phyloP scores from a whole-genome alignment of 805 yeast genomes.

The Starmera quercuum region DNA sequence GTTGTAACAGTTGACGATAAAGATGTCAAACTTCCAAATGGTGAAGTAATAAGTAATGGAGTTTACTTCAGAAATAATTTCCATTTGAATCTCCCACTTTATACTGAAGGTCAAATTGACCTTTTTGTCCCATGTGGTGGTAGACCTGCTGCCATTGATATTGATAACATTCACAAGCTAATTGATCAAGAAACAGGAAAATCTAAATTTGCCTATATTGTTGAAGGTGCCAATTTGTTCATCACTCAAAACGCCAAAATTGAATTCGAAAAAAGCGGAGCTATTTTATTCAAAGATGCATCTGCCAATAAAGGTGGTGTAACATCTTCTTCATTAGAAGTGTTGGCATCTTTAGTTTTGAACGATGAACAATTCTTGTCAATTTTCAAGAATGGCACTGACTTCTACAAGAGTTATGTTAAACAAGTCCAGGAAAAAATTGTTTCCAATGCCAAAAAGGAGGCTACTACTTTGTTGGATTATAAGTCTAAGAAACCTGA shows the following conservation, averaged over 20 bases:
- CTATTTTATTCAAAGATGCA: slow-evolving; percentile 87
- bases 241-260: slow-evolving; percentile 92
- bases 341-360: slow-evolving; percentile 86
- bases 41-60: slow-evolving; percentile 71
- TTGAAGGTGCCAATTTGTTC: slow-evolving; percentile 96
- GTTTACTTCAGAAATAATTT: slow-evolving; percentile 83
- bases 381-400: slow-evolving; percentile 66
- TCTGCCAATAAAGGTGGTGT: slow-evolving; percentile 98
- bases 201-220: slow-evolving; percentile 74
- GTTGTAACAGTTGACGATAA: slow-evolving; percentile 79
- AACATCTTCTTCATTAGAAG: slow-evolving; percentile 93
- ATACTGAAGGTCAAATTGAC: slow-evolving; percentile 47
- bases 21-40: slow-evolving; percentile 72
- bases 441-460: slow-evolving; percentile 70
- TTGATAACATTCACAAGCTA: slow-evolving; percentile 66
- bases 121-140: slow-evolving; percentile 98
- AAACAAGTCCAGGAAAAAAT: slow-evolving; percentile 72
- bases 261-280: slow-evolving; percentile 79
- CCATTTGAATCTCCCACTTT: slow-evolving; percentile 68
- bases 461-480: slow-evolving; percentile 83
- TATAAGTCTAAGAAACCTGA: slow-evolving; percentile 58
- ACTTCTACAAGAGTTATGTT: slow-evolving; percentile 78
- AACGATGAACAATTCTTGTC: slow-evolving; percentile 75
- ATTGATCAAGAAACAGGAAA: slow-evolving; percentile 73
- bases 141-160: slow-evolving; percentile 92